Percentiles rank a stretch among this genome's conserved stretches.
Conservation (phyloP, 306 rosid species). For the Quillaja saponaria region DNA sequence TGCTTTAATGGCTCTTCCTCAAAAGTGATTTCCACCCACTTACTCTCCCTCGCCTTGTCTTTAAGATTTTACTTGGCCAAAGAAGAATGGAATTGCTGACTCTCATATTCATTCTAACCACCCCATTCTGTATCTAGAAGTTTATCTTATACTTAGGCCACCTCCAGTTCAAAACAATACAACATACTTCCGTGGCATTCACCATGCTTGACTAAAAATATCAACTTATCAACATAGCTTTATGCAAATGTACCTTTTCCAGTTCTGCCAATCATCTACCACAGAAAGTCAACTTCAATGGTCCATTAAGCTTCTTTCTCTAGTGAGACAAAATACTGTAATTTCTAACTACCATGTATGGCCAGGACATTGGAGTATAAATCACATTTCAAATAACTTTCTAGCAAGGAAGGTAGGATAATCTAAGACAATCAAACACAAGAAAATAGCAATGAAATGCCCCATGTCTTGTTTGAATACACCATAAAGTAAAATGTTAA, state of each 20-base stretch:
- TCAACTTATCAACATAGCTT: too few species aligned
- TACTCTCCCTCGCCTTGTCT: too few species aligned
- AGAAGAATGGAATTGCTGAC: too few species aligned
- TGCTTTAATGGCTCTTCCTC: too few species aligned
- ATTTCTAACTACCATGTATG: not conserved
- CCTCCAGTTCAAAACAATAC: too few species aligned
- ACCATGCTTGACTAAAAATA: not conserved
- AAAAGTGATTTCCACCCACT: too few species aligned
- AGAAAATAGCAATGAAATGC: conserved; percentile 1
- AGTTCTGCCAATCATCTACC: not conserved
- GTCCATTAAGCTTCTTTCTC: not conserved
- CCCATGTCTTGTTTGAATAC: not conserved
- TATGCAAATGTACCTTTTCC: not conserved
- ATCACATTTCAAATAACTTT: not conserved
- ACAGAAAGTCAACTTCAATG: not conserved
- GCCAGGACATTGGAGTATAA: not conserved
- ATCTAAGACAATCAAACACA: conserved; percentile 9
- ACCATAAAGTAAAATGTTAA: not conserved
- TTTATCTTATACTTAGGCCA: too few species aligned
- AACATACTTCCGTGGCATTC: not conserved
- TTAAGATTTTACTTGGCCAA: too few species aligned
- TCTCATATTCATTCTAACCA: too few species aligned
- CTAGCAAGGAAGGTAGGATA: conserved; percentile 14
- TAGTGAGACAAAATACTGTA: not conserved
- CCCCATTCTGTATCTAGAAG: too few species aligned